phyloP scores from a whole-genome alignment of 1,284 basidiomycete species.

The Trichosporon faecale region DNA sequence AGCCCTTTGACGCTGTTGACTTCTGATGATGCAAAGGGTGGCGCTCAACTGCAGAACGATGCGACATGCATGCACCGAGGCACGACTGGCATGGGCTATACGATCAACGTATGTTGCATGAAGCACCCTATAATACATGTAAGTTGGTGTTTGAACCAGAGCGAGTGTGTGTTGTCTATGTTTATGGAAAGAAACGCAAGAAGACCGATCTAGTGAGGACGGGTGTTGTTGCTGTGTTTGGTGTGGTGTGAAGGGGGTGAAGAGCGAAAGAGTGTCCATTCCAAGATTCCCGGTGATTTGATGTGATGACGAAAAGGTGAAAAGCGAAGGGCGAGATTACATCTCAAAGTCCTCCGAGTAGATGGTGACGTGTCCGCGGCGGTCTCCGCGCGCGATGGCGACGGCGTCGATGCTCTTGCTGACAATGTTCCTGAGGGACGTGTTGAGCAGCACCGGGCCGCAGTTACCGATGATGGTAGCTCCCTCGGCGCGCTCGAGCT shows the following conservation, averaged over 20 bases:
- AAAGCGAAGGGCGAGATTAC: slow-evolving; percentile 4
- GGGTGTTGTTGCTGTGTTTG: not conserved
- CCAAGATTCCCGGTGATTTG: slow-evolving; percentile 1
- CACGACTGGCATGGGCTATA: not conserved
- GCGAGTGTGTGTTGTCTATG: slow-evolving; percentile 7
- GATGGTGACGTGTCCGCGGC: slow-evolving; percentile 20
- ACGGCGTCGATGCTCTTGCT: slow-evolving; percentile 16
- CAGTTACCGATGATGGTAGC: slow-evolving; percentile 60
- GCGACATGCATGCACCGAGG: not conserved
- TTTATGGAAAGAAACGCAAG: not conserved
- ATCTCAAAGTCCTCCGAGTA: slow-evolving; percentile 28
- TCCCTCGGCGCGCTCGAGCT: slow-evolving; percentile 61
- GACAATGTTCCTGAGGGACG: slow-evolving; percentile 17
- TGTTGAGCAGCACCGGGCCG: slow-evolving; percentile 18
- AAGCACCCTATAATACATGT: slow-evolving; percentile 6
- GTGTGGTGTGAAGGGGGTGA: not conserved
- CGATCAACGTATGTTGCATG: slow-evolving; percentile 1
- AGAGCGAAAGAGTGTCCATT: slow-evolving; percentile 5
- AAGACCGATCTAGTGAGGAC: not conserved
- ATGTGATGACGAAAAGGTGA: not conserved
- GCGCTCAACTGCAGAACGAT: not conserved
- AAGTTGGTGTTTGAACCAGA: not conserved
- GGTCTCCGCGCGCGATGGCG: slow-evolving; percentile 18
- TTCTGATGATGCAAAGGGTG: not conserved
- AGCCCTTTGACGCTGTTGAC: not conserved